Base-by-base conservation (phyloP, 2,329 filamentous ascomycete species). In the Ascochyta clinopodiicola region DNA sequence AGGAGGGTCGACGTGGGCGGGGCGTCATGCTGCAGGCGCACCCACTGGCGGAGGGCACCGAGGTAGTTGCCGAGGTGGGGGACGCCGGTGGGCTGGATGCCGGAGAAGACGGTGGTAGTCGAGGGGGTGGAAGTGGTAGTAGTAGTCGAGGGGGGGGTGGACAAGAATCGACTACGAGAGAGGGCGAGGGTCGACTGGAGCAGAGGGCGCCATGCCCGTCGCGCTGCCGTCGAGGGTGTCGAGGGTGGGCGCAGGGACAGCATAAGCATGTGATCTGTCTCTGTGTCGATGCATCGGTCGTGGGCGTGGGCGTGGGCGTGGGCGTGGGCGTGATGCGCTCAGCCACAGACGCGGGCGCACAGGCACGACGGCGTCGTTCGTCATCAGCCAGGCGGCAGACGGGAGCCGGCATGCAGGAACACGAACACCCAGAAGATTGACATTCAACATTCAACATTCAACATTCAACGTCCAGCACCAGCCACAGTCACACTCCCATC, bases 11-110 rank as follows among this genome's bases (percentile, higher is more conserved):
- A 85, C 4, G 78, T 79, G 2, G 81, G 71, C 0, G 78, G 62
- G 0, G 86, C 81, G 34, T 83, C 79, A 57, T 92, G 80, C 63
- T 99, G 94, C 7, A 97, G 81, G 57, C 83, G 82, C 42, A 90
- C 89, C 95, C 95, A 99, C 81, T 92, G 87, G 45, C 86, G 85
- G 51, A 99, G 79, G 15, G 95, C 95, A 24, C 95, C 95, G 10
- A 96, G 84, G 76, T 97, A 99, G 78, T 99, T 99, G 51, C 95
- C 95, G 27, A 99, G 79, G 75, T 99, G 95, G 13, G 95, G 95
- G 22, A 96, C 84, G 32, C 94, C 95, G 0, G 95, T 99, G 17
- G 95, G 95, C 76, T 99, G 95, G 66, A 99, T 99, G 48, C 93
- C 95, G 3, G 95, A 98, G 80, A 99, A 97, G 68, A 98, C 86